Evolutionary conservation across 352 stramenopile genomes (phyloP), one percentile per base, ranked within the genome.

Genomic region (Phytophthora pini): DNA sequence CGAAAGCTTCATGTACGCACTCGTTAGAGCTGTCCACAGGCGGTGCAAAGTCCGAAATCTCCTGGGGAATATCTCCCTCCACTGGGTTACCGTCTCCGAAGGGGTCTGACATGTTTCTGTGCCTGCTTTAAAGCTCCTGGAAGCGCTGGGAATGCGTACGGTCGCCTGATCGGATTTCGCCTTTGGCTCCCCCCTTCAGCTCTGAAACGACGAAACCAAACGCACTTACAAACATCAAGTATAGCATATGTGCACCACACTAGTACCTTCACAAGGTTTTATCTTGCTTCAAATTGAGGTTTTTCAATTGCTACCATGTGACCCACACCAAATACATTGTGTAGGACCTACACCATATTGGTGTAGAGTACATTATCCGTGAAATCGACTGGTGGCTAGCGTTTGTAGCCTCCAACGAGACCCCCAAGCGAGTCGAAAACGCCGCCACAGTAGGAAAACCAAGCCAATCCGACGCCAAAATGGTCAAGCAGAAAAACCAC

Each of bases 401-500:
- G 55, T 68, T 74, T 66, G 47, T 32, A 63, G 40, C 20, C 65
- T 44, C 12, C 13, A 11, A n/a, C 13, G n/a, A 41, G n/a, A 54
- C 20, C 45, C 38, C 38, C 34, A 22, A 48, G 15, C 27, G 47
- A 64, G 39, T 26, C 39, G 27, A 46, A 56, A 56, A 15, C 27
- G 53, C 27, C 48, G 39, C 44, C 67, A 79, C 61, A 78, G 68
- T 76, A 82, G 73, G 71, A 81, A 85, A 83, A 74, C 77, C 69
- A 81, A 85, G 74, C 67, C 56, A 78, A 71, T 77, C 68, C 58
- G 62, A 79, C 72, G 80, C 71, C 62, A 90, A 77, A 70, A 94
- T 94, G 87, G 87, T 94, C 81, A 94, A 97, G 89, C 90, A 97
- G 94, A 99, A 99, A 93, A 98, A 99, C 85, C 97, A 98, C 84